A percentile compares a stretch with the other conserved stretches of the same genome.
Conservation (phyloP, 2,329 filamentous ascomycete genomes). For the Ceratocystis destructans region DNA sequence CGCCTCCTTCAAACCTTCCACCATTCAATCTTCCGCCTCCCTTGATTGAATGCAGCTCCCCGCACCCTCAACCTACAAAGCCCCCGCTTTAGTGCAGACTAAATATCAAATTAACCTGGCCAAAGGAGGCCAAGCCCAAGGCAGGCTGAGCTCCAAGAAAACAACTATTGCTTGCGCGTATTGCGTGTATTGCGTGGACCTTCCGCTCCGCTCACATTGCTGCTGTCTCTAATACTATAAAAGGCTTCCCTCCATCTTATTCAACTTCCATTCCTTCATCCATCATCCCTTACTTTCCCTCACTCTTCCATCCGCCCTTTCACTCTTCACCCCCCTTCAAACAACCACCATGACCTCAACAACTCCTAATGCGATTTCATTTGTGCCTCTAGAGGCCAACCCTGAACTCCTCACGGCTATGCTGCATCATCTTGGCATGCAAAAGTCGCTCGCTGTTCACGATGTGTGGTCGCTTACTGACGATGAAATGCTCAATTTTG, state of each 20-base stretch:
- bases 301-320: not conserved
- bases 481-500: constrained; percentile 66
- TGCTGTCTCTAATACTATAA: not conserved
- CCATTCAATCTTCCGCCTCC: not conserved
- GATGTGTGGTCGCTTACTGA: constrained; percentile 89
- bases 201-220: not conserved
- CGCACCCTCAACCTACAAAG: not conserved
- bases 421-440: constrained; percentile 70
- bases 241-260: not conserved
- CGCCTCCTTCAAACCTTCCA: too few species aligned
- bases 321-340: not conserved
- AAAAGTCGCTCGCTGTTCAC: constrained; percentile 62
- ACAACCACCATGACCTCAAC: constrained; percentile 8
- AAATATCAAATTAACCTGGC: not conserved
- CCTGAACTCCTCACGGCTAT: constrained; percentile 78
- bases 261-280: not conserved
- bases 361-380: constrained; percentile 23
- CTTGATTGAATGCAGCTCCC: not conserved
- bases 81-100: constrained; percentile 4
- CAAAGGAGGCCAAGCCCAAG: not conserved
- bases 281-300: not conserved
- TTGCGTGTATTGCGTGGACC: not conserved
- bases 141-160: not conserved
- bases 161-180: not conserved
- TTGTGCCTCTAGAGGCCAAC: constrained; percentile 57